Conservation (phyloP, 768 basidiomycete species). For the Pisolithus tinctorius region DNA sequence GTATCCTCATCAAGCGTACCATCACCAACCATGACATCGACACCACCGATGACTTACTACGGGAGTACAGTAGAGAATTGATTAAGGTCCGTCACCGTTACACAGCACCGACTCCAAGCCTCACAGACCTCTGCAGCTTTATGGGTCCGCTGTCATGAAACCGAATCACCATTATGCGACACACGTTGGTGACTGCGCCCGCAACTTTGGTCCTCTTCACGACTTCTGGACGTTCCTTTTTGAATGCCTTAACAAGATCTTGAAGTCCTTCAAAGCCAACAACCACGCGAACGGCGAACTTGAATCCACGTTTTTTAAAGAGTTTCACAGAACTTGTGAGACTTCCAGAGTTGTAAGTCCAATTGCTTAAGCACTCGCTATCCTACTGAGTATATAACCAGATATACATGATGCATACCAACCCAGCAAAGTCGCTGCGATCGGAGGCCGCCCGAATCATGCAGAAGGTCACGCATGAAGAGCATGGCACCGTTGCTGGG, state of each 20-base stretch:
- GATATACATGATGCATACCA: not conserved
- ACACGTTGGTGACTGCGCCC: conserved; percentile 20
- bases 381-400: not conserved
- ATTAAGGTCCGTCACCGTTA: conserved; percentile 9
- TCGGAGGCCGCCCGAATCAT: conserved; percentile 1
- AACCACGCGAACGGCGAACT: too few species aligned
- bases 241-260: too few species aligned
- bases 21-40: conserved; percentile 7
- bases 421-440: not conserved
- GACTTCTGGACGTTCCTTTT: too few species aligned
- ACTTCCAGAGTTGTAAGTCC: conserved; percentile 13
- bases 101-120: conserved; percentile 2
- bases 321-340: conserved; percentile 17
- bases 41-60: conserved; percentile 11
- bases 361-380: not conserved
- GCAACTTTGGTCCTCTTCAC: conserved; percentile 2
- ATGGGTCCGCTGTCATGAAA: conserved; percentile 22
- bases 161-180: conserved; percentile 34
- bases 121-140: conserved; percentile 17
- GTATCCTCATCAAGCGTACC: conserved; percentile 4
- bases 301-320: conserved; percentile 3
- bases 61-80: conserved; percentile 17
- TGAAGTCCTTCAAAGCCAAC: too few species aligned
- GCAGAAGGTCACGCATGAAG: conserved; percentile 15
- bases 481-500: conserved; percentile 17